Evolutionary conservation across 805 yeast species (phyloP).

Genomic region (Candida palmyrensis): DNA sequence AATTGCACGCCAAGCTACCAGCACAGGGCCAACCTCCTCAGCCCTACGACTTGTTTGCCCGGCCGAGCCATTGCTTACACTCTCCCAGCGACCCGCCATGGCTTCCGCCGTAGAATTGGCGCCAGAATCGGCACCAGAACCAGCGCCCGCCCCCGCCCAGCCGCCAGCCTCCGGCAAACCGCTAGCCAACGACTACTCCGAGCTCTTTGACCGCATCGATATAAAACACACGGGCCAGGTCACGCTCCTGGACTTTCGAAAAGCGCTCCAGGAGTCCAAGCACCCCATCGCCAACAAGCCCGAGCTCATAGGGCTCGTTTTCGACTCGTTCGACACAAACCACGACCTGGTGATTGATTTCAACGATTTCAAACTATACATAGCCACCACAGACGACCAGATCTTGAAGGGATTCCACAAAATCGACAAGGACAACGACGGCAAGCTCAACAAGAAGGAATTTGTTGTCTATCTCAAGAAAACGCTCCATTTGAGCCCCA

Average conservation of each 20-base stretch:
- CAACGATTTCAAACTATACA: constrained; percentile 61
- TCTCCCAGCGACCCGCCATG: too few species aligned
- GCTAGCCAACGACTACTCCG: constrained; percentile 27
- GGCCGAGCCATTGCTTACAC: too few species aligned
- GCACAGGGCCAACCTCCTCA: too few species aligned
- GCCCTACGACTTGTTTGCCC: too few species aligned
- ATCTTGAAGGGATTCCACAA: constrained; percentile 62
- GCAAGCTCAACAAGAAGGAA: constrained; percentile 60
- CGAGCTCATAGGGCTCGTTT: constrained; percentile 53
- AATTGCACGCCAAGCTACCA: too few species aligned
- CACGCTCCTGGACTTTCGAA: constrained; percentile 42
- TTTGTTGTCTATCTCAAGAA: constrained; percentile 58
- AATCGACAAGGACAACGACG: constrained; percentile 71
- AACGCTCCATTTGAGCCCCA: constrained; percentile 48
- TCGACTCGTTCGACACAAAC: constrained; percentile 54
- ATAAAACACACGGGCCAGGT: constrained; percentile 42
- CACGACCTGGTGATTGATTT: constrained; percentile 55
- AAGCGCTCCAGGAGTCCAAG: constrained; percentile 41
- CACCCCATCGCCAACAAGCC: constrained; percentile 65
- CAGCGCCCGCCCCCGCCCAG: too few species aligned
- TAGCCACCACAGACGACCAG: constrained; percentile 63
- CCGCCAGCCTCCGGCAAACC: too few species aligned
- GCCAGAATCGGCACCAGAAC: too few species aligned
- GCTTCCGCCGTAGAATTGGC: too few species aligned
- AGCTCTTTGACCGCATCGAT: constrained; percentile 32